Evolutionary conservation across 2,329 filamentous ascomycete species (phyloP).

Genomic region (Monilinia aucupariae): DNA sequence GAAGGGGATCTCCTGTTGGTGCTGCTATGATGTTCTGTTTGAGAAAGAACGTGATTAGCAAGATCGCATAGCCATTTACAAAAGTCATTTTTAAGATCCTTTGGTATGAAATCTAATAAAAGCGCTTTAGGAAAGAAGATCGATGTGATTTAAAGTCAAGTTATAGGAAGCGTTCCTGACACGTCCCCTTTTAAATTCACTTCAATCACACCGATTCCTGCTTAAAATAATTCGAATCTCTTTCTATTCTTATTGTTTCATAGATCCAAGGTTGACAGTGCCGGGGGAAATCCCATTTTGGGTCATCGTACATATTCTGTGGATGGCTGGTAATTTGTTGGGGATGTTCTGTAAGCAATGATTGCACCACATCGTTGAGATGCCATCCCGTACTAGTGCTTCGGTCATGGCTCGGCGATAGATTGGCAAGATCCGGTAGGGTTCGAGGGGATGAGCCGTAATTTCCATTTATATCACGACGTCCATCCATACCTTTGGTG

Average conservation of each 20-base stretch:
- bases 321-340: neutral
- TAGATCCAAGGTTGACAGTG: neutral
- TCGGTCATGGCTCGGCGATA: slow-evolving; percentile 10
- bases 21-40: slow-evolving; percentile 18
- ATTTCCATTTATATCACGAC: neutral
- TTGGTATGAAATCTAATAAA: neutral
- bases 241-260: neutral
- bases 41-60: slow-evolving; percentile 16
- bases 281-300: neutral
- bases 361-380: neutral
- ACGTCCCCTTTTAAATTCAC: neutral
- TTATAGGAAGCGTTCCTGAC: neutral
- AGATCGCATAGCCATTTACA: neutral
- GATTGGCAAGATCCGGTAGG: neutral
- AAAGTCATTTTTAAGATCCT: neutral
- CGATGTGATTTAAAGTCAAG: neutral
- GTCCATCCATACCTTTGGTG: neutral
- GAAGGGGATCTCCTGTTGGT: slow-evolving; percentile 32
- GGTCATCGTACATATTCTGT: neutral
- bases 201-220: neutral
- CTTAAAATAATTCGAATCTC: neutral
- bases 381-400: neutral
- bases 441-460: neutral
- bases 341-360: neutral
- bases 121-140: neutral